A percentile compares a stretch with the other conserved stretches of the same genome.
phyloP scores from a whole-genome alignment of 805 yeast genomes.

The Middelhovenomyces tepae region DNA sequence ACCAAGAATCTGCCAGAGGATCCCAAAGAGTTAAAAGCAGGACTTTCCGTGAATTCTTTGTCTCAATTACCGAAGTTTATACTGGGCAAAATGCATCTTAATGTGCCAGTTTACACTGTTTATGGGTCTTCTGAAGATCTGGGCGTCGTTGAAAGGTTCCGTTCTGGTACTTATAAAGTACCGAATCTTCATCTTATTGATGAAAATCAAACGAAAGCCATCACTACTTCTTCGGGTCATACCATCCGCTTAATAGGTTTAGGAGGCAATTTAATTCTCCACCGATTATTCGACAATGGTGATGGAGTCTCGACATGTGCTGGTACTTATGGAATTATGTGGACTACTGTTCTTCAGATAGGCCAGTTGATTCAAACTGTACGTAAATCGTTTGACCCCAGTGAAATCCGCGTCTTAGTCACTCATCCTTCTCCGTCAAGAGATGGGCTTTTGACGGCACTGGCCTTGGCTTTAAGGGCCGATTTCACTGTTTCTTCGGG shows the following conservation, averaged over 20 bases:
- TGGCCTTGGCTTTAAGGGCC: constrained; percentile 57
- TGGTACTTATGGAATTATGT: constrained; percentile 58
- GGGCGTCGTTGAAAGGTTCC: constrained; percentile 52
- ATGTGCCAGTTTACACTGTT: constrained; percentile 66
- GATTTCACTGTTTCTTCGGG: constrained; percentile 70
- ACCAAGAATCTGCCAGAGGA: constrained; percentile 41
- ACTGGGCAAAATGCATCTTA: constrained; percentile 33
- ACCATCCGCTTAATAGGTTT: constrained; percentile 54
- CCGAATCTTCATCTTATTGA: constrained; percentile 56
- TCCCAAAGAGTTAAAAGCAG: constrained; percentile 41
- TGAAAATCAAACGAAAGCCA: constrained; percentile 40
- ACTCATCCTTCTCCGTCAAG: constrained; percentile 64
- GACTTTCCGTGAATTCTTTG: constrained; percentile 30
- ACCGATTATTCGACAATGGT: constrained; percentile 61
- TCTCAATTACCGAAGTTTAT: constrained; percentile 47
- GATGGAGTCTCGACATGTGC: constrained; percentile 40
- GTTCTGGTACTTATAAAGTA: constrained; percentile 42
- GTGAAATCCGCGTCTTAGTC: constrained; percentile 51
- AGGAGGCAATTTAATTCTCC: constrained; percentile 63
- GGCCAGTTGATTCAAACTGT: constrained; percentile 53
- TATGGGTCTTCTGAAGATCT: constrained; percentile 74
- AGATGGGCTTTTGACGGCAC: constrained; percentile 59
- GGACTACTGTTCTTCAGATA: constrained; percentile 65
- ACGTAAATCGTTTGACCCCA: constrained; percentile 31
- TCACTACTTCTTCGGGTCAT: constrained; percentile 35